Base-by-base conservation (phyloP, 805 yeast genomes). In the Cyberlindnera maclurae region DNA sequence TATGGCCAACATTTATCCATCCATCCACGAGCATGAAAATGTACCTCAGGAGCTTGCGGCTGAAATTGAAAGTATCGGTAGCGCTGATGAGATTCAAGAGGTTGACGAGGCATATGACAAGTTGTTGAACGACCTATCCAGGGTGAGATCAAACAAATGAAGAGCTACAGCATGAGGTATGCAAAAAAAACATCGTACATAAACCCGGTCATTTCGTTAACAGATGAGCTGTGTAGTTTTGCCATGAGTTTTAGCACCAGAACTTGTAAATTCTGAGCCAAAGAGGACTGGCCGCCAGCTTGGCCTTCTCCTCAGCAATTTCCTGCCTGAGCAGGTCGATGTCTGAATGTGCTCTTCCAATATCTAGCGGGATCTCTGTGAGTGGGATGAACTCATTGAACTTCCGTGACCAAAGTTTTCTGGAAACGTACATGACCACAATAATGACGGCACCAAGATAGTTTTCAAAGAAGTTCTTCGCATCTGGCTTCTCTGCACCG, bases 91-190 rank as follows among this genome's bases (percentile, higher is more conserved):
- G n/a, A 42, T 45, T 16, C 49, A 40, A 10, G 75, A 70, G 4
- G 84, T 82, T n/a, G 82, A 79, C 54, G 83, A 79, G 51, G 82
- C 77, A 4, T 82, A 82, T 50, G 90, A 82, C 45, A 79, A 79
- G 54, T 60, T 82, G 34, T 64, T 82, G 52, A 79, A 81, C 49
- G 80, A 80, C 50, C 77, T 82, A 24, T 76, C 79, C 20, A 65
- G 77, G 36, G 84, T 76, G 12, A 65, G 86, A 46, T 75, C 80
- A 2, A 77, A 74, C 46, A 66, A 58, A 38, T 50, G 43, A 42
- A 30, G 11, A 13, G 29, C 15, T 27, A 27, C 29, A 20, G 24
- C 5, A 20, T 20, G n/a, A 15, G 13, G 27, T 30, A 29, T 35
- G n/a, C n/a, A n/a, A n/a, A n/a, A n/a, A 4, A 16, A 10, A 28